These are phyloP conservation scores for Solioccasus polychromus DNA, from an alignment of 768 basidiomycete genomes.

Conservation along the genomic window DNA sequence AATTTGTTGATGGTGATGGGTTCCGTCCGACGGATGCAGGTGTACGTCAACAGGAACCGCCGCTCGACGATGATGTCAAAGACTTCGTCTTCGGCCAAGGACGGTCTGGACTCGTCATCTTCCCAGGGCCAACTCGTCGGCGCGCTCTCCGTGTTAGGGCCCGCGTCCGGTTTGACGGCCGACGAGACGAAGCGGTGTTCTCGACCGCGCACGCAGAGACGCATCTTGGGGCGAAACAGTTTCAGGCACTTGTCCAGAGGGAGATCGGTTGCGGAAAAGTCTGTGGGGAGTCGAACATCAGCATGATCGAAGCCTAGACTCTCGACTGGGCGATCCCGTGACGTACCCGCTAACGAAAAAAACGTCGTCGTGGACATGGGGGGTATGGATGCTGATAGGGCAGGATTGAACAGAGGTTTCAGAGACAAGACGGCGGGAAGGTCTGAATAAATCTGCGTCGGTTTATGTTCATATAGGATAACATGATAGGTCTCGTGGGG, in stretches of 20 bases:
- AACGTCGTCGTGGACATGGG: too few relatives aligned
- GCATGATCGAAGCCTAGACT: not conserved
- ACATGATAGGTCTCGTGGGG: too few relatives aligned
- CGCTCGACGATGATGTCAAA: slow-evolving; percentile 10
- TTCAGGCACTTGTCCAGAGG: slow-evolving; percentile 9
- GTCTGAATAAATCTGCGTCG: too few relatives aligned
- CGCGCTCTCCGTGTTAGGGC: not conserved
- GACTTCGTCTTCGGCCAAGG: not conserved
- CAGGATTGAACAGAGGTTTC: too few relatives aligned
- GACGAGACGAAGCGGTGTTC: slow-evolving; percentile 7
- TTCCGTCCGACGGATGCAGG: slow-evolving; percentile 11
- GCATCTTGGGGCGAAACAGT: slow-evolving; percentile 6
- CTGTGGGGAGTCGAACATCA: slow-evolving; percentile 1
- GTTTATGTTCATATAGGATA: too few relatives aligned
- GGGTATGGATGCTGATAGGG: too few relatives aligned
- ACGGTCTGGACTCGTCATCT: not conserved
- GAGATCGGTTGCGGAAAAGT: slow-evolving; percentile 10
- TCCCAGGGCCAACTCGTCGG: slow-evolving; percentile 1
- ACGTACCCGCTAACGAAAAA: too few relatives aligned
- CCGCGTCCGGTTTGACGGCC: not conserved
- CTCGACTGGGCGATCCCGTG: too few relatives aligned
- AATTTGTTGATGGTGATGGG: not conserved
- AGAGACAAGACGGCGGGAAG: too few relatives aligned
- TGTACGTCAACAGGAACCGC: slow-evolving; percentile 10
- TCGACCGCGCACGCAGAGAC: slow-evolving; percentile 1